Evolutionary conservation across 2,329 filamentous ascomycete species (phyloP), one percentile per base, ranked within the genome.

Genomic region (Grosmannia clavigera): DNA sequence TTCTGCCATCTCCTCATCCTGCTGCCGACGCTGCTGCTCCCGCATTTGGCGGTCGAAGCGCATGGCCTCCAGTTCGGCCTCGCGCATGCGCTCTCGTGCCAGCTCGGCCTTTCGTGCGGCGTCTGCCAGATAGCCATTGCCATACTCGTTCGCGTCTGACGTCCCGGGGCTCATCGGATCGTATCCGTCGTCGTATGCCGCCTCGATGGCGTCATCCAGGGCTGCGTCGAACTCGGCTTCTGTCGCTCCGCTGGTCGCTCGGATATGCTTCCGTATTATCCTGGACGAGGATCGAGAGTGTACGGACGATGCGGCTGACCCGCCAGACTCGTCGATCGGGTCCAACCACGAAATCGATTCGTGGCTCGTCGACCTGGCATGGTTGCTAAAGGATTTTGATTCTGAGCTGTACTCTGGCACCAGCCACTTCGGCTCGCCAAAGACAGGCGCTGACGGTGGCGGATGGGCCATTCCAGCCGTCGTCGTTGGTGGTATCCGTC

Each of bases 201-300:
- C 92, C 72, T 97, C 94, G 10, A 97, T 92, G 16, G 94, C 94
- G 29, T 92, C 92, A 73, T 97, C 92, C 52, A 97, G 78, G 4
- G 94, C 94, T 10, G 90, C 91, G 72, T 96, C 92, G 65, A 97
- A 96, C 68, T 96, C 92, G 7, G 89, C 87, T 70, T 95, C 90
- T 0, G 90, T 94, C 35, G 81, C 84, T 53, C 84, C 85, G 64
- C 88, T 92, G 3, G 79, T 70, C 43, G 78, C 78, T 56, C 87
- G 83, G 58, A 90, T 81, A 64, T 88, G 86, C 67, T 86, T 89
- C 64, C 87, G 80, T 63, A 83, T 80, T 55, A 88, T 73, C 52
- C 84, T 74, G 1, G 87, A 89, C 0, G 88, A 92, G 4, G 86
- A 84, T 56, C 88, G 80, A 0, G 92, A 95, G 70, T 91, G 89